phyloP scores from a whole-genome alignment of 2,329 filamentous ascomycete genomes.

The Cladosporium oxysporum region DNA sequence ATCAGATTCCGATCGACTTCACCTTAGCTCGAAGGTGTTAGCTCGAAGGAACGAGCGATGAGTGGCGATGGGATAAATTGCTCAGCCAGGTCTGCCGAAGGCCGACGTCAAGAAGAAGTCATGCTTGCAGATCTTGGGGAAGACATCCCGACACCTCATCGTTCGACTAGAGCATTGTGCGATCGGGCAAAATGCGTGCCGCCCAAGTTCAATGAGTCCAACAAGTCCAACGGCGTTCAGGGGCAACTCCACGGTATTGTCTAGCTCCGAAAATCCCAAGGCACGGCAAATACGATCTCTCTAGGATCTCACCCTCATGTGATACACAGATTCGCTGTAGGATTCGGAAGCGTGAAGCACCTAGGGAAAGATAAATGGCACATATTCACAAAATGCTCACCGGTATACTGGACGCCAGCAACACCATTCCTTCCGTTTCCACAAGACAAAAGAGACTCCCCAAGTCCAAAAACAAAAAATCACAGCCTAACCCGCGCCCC shows the following conservation, averaged over 20 bases:
- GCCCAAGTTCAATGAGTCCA: neutral
- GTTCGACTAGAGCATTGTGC: neutral
- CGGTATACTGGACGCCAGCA: neutral
- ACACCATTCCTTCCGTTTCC: neutral
- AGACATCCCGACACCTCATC: neutral
- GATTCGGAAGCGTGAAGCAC: neutral
- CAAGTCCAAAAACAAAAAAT: neutral
- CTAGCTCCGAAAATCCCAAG: neutral
- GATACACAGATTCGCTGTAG: no score
- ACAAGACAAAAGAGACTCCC: neutral
- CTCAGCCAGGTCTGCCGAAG: neutral
- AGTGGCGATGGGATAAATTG: neutral
- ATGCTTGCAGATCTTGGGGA: neutral
- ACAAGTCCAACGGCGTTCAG: neutral
- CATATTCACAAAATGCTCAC: neutral
- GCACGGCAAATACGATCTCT: neutral
- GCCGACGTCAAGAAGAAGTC: neutral
- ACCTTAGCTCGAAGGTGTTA: neutral
- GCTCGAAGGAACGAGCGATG: neutral
- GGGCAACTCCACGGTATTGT: neutral
- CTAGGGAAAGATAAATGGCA: neutral
- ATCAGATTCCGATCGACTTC: neutral
- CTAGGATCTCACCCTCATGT: no score
- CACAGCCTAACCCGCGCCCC: slow-evolving; percentile 51
- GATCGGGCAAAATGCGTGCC: neutral